phyloP scores from a whole-genome alignment of 768 basidiomycete genomes.

The Russula sp. region DNA sequence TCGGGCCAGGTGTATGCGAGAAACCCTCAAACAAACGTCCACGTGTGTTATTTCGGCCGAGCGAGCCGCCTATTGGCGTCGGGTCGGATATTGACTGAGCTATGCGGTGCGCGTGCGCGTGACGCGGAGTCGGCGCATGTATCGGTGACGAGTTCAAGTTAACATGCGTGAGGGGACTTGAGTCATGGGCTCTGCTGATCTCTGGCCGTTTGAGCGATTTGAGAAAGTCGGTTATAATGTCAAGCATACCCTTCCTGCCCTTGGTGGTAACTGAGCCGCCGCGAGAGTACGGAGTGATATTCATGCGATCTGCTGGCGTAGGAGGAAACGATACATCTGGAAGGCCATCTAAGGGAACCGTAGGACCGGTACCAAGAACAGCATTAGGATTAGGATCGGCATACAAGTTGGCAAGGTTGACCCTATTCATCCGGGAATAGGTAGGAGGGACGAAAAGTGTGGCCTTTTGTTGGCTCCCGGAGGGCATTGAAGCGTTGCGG shows the following conservation, averaged over 20 bases:
- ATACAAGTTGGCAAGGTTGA: conserved; percentile 73
- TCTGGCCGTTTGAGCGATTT: conserved; percentile 66
- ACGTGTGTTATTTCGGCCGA: no score
- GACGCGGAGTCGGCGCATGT: no score
- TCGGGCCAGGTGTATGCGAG: no score
- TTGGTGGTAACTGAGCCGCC: conserved; percentile 41
- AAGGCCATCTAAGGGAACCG: conserved; percentile 43
- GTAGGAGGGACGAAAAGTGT: conserved; percentile 44
- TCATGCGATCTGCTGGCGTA: conserved; percentile 27
- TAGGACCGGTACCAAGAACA: conserved; percentile 43
- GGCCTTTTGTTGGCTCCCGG: conserved; percentile 31
- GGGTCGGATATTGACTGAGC: no score
- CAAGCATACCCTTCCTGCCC: conserved; percentile 60
- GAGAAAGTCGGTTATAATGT: conserved; percentile 69
- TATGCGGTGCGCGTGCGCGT: no score
- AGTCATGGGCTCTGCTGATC: conserved; percentile 85
- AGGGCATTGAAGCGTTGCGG: conserved; percentile 19
- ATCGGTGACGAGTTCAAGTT: no score
- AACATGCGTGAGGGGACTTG: conserved; percentile 1
- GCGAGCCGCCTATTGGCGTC: no score
- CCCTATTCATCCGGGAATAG: conserved; percentile 82
- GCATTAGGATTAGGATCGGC: conserved; percentile 43
- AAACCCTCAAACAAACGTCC: no score
- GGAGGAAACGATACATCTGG: conserved; percentile 22
- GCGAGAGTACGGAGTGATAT: conserved; percentile 36